A percentile compares a stretch with the other conserved stretches of the same genome.
These are phyloP conservation scores for Neocallimastix lanati DNA, from an alignment of 192 early-diverging fungal genomes.

Conservation along the genomic window DNA sequence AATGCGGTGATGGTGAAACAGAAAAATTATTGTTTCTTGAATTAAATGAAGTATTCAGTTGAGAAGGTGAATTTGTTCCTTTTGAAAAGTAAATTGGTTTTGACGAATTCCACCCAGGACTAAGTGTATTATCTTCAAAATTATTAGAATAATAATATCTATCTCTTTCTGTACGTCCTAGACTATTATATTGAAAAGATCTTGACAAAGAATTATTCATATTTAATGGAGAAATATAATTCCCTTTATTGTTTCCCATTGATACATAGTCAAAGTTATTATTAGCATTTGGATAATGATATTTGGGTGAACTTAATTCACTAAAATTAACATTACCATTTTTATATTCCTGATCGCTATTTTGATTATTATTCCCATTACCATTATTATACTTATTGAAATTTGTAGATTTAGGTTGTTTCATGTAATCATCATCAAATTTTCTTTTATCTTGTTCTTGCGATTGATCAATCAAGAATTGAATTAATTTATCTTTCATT, in stretches of 20 bases:
- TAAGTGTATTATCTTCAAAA: neutral
- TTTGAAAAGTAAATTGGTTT: neutral
- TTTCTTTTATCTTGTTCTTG: neutral
- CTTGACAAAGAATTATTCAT: neutral
- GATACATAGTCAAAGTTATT: neutral
- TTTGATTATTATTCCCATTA: neutral
- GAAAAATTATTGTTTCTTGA: neutral
- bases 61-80: neutral
- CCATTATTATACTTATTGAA: neutral
- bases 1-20: neutral
- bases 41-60: neutral
- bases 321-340: neutral
- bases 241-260: neutral
- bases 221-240: neutral
- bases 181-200: neutral
- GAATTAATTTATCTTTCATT: neutral
- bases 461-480: neutral
- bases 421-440: neutral
- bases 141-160: neutral
- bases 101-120: neutral
- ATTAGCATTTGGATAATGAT: neutral
- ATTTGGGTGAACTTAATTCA: neutral
- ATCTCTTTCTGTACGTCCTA: neutral
- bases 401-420: neutral
- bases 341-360: neutral